phyloP scores from a whole-genome alignment of 495 filamentous ascomycete species.

The Apiosordaria backusii region DNA sequence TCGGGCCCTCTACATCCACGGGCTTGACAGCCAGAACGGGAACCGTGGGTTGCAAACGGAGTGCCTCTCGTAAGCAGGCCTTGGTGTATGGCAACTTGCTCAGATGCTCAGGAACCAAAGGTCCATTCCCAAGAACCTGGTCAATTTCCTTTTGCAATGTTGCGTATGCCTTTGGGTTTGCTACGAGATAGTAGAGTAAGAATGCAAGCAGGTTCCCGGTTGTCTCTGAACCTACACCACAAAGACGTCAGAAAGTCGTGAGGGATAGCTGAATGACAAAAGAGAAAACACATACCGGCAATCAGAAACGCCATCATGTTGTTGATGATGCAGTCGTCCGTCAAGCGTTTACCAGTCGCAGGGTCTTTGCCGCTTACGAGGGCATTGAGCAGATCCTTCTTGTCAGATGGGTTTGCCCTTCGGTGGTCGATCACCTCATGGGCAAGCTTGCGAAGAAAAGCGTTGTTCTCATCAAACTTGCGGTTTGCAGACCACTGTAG shows the following conservation, averaged over 20 bases:
- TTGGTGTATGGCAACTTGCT: constrained; percentile 59
- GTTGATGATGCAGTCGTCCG: constrained; percentile 51
- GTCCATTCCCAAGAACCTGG: constrained; percentile 46
- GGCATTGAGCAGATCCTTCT: constrained; percentile 63
- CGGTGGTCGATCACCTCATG: constrained; percentile 53
- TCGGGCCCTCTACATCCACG: constrained; percentile 38
- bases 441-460: constrained; percentile 47
- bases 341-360: constrained; percentile 56
- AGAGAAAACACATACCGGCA: constrained; percentile 33
- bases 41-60: constrained; percentile 60
- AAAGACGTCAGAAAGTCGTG: too few relatives aligned
- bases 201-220: too few relatives aligned
- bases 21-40: constrained; percentile 46
- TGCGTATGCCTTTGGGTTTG: too few relatives aligned
- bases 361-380: constrained; percentile 60
- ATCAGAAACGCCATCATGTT: constrained; percentile 66
- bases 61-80: constrained; percentile 57
- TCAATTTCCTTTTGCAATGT: too few relatives aligned
- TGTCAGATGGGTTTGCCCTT: constrained; percentile 48
- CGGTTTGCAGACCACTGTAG: constrained; percentile 46
- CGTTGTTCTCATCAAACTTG: constrained; percentile 50
- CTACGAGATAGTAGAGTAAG: too few relatives aligned
- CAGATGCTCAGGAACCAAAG: constrained; percentile 58
- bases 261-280: neutral
- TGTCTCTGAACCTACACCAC: too few relatives aligned